Base-by-base conservation (phyloP, 2,329 filamentous ascomycete species). In the Aspergillus sp. region DNA sequence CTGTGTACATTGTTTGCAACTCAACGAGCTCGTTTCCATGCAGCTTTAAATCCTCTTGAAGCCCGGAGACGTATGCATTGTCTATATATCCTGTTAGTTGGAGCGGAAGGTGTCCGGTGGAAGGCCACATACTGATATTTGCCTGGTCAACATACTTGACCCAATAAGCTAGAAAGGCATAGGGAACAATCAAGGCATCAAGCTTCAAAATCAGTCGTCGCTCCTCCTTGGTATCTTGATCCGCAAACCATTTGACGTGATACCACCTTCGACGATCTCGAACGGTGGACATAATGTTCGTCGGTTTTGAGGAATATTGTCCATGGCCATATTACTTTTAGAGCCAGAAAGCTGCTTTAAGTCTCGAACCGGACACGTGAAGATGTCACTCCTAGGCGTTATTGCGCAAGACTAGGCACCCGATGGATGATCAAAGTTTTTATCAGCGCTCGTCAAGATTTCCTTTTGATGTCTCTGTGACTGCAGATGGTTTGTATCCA, bases 111-210 rank as follows among this genome's bases (percentile, higher is more conserved):
- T 33, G 44, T 33, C 55, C 49, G n/a, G 4, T 14, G 15, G 7
- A 24, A 47, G 4, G 9, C 4, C 12, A 61, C 74, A 50, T 61
- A 83, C 80, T 84, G 50, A 84, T 75, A 55, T 84, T 84, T 3
- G 79, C 72, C 61, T 84, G 81, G 60, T 84, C 82, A 8, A 85
- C 77, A 58, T 84, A 82, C 65, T 84, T 84, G 51, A 80, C 77
- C 79, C 82, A 85, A 60, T 84, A 84, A 0, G 79, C 76, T 2
- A 85, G 67, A 45, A 84, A 80, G 0, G 81, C 82, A 63, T 84
- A 85, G 0, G 82, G 82, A 0, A 86, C 78, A 37, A 86, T 81
- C 2, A 85, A 68, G 0, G 82, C 67, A 59, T 86, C 83, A 12
- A 86, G 75, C 64, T 86, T 86, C 23, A 79, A 52, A 37, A 86